Evolutionary conservation across 106 monocot species (phyloP).

Genomic region (Narthecium ossifragum): DNA sequence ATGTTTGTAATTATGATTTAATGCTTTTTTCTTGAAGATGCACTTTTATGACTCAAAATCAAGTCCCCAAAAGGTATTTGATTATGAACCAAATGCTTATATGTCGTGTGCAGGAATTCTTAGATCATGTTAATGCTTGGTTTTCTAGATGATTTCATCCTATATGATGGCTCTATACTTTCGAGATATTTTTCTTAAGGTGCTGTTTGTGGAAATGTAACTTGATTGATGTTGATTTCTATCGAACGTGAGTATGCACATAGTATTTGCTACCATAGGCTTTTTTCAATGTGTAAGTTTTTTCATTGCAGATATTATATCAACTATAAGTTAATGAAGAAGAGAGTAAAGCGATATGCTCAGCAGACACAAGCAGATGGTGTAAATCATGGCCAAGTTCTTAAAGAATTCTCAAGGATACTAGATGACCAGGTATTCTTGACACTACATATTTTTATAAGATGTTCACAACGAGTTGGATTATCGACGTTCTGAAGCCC

Average conservation of each 20-base stretch:
- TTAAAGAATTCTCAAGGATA: constrained; percentile 53
- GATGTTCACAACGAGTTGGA: too few relatives aligned
- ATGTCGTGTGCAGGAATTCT: not conserved
- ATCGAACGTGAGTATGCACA: not conserved
- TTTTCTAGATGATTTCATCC: not conserved
- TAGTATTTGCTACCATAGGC: not conserved
- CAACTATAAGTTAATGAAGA: constrained; percentile 72
- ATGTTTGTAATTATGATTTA: not conserved
- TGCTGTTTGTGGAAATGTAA: too few relatives aligned
- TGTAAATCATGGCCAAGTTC: constrained; percentile 29
- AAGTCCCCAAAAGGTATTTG: too few relatives aligned
- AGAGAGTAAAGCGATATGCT: constrained; percentile 49
- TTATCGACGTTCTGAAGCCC: too few relatives aligned
- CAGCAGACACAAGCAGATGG: constrained; percentile 26
- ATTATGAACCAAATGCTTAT: too few relatives aligned
- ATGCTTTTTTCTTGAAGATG: not conserved
- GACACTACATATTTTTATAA: too few relatives aligned
- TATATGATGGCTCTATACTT: not conserved
- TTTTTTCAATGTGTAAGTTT: not conserved
- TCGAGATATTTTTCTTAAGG: not conserved
- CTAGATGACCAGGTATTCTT: constrained; percentile 50
- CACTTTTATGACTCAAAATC: too few relatives aligned
- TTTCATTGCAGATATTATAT: constrained; percentile 45
- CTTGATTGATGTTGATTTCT: not conserved
- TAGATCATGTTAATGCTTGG: too few relatives aligned